These are phyloP conservation scores for Limnanthes douglasii DNA, from an alignment of 345 rosid species.

Conservation along the genomic window DNA sequence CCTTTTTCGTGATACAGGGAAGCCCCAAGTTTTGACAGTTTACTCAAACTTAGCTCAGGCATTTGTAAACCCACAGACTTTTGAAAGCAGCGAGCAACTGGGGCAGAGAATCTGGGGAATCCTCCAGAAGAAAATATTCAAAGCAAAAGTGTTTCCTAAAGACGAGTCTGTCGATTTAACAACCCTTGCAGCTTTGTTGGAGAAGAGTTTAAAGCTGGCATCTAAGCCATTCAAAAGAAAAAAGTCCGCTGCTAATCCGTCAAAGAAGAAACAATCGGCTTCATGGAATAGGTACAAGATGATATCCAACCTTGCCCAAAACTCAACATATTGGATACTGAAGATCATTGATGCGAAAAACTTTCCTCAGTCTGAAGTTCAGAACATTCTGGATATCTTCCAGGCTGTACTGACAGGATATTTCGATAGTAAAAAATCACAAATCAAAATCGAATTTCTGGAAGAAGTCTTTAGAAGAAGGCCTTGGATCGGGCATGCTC, in stretches of 20 bases:
- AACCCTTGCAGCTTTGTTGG: constrained; percentile 47
- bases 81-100: constrained; percentile 79
- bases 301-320: constrained; percentile 49
- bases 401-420: constrained; percentile 33
- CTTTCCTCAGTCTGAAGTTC: constrained; percentile 34
- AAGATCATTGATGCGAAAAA: constrained; percentile 61
- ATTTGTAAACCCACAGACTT: constrained; percentile 52
- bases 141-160: constrained; percentile 62
- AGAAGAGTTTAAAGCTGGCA: constrained; percentile 66
- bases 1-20: constrained; percentile 28
- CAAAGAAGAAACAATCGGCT: constrained; percentile 67
- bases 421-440: constrained; percentile 63
- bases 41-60: constrained; percentile 69
- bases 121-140: constrained; percentile 76
- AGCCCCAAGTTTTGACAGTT: constrained; percentile 72
- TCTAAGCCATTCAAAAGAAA: constrained; percentile 86
- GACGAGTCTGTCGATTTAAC: constrained; percentile 35
- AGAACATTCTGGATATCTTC: constrained; percentile 40
- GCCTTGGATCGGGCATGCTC: constrained; percentile 53
- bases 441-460: constrained; percentile 55
- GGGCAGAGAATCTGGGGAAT: constrained; percentile 92
- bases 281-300: constrained; percentile 60
- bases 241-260: constrained; percentile 35
- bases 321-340: constrained; percentile 67
- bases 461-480: constrained; percentile 67